These are phyloP conservation scores for Coniella vitis DNA, from an alignment of 2,329 filamentous ascomycete species.

Conservation along the genomic window DNA sequence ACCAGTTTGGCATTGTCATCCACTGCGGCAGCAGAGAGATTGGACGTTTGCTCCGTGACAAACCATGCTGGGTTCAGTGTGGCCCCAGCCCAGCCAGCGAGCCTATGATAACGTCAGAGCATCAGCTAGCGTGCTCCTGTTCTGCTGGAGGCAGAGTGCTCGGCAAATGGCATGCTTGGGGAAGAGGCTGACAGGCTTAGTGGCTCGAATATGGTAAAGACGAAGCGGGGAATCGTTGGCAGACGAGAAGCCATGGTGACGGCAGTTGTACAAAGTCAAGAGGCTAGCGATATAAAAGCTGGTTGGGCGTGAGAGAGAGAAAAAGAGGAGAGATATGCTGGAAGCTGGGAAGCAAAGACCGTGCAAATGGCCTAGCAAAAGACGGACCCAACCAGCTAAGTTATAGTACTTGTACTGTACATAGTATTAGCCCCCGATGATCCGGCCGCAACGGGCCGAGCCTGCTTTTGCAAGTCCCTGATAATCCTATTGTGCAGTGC, in stretches of 20 bases:
- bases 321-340: neutral
- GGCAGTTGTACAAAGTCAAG: no score
- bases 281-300: neutral
- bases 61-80: constrained; percentile 55
- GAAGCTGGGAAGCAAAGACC: neutral
- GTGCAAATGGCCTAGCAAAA: neutral
- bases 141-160: neutral
- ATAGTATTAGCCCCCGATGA: neutral
- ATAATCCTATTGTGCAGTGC: neutral
- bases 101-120: constrained; percentile 30
- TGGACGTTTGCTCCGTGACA: constrained; percentile 53
- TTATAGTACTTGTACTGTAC: no score
- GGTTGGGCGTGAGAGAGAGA: neutral
- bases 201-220: constrained; percentile 64
- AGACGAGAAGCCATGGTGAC: constrained; percentile 54
- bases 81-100: constrained; percentile 52
- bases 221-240: constrained; percentile 54
- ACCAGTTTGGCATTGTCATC: constrained; percentile 48
- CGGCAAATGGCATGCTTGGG: constrained; percentile 7
- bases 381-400: no score
- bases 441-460: neutral
- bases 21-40: constrained; percentile 26
- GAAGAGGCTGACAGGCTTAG: constrained; percentile 51
- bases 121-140: neutral
- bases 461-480: neutral